phyloP scores from a whole-genome alignment of 2,329 filamentous ascomycete genomes.

The Phoma sp. region DNA sequence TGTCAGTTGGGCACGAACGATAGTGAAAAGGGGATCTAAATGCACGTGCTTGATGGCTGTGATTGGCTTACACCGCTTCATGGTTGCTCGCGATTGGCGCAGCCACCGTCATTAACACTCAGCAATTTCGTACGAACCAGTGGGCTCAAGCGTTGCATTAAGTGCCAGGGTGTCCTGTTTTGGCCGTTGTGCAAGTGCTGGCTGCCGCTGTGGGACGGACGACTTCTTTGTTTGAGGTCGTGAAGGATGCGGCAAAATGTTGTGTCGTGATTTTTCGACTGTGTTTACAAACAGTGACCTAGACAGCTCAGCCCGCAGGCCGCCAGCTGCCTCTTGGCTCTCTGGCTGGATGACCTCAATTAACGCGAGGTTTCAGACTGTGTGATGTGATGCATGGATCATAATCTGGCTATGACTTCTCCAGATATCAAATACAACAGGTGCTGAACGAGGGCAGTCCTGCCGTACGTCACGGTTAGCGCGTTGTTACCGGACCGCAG shows the following conservation, averaged over 20 bases:
- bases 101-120: constrained; percentile 10
- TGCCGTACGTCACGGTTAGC: constrained; percentile 14
- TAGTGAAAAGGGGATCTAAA: constrained; percentile 3
- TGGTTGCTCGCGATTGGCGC: constrained; percentile 10
- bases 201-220: background rate
- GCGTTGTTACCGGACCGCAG: constrained; percentile 6
- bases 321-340: background rate
- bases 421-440: constrained; percentile 3
- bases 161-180: constrained; percentile 15
- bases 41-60: constrained; percentile 7
- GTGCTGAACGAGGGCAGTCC: constrained; percentile 7
- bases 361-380: constrained; percentile 6
- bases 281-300: constrained; percentile 11
- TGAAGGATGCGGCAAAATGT: constrained; percentile 1
- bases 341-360: background rate
- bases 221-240: constrained; percentile 1
- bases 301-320: background rate
- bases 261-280: constrained; percentile 1
- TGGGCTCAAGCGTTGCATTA: constrained; percentile 19
- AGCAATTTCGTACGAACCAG: constrained; percentile 16
- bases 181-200: background rate
- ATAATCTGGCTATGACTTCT: constrained; percentile 10
- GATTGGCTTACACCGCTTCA: constrained; percentile 6
- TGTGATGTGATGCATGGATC: constrained; percentile 18
- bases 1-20: constrained; percentile 16